Base-by-base conservation (phyloP, 2,329 filamentous ascomycete genomes). In the Phyllosticta capitalensis region DNA sequence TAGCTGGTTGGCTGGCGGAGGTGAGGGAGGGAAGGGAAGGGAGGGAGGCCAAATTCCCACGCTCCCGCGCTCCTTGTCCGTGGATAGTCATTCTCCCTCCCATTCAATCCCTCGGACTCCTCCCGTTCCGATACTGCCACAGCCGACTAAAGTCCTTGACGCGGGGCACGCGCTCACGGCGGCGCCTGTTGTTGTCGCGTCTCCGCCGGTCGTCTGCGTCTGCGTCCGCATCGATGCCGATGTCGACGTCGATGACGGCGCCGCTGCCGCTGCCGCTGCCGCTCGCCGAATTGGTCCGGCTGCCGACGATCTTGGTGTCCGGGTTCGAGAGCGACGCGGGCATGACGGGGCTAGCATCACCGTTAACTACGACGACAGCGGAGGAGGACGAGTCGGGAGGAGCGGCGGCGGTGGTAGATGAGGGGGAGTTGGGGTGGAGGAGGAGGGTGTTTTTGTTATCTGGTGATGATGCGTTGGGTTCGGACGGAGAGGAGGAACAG, bases 111-210 rank as follows among this genome's bases (percentile, higher is more conserved):
- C 54, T 33, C 17, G 64, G 63, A 21, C 45, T 52, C 14, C 51
- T 33, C 22, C 65, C 65, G 30, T 66, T 64, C 30, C 65, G 61
- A 56, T 66, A 66, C 50, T 60, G 52, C 65, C 65, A 65, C 52
- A 66, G 33, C 30, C 64, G 58, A 49, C 63, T 65, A 54, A 63
- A 65, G 48, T 64, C 64, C 59, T 59, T 64, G n/a, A 66, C 65
- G 38, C 56, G 63, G n/a, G 56, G 55, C 30, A 10, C 26, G 12
- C 52, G 12, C 9, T 45, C n/a, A 17, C n/a, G 38, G 14, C 38
- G 38, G 12, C n/a, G 38, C 4, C 17, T 17, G 2, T 38, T 10
- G 30, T 4, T 5, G 2, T 45, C 38, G 6, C 38, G 38, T 7
- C 9, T 12, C 5, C 38, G 38, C 38, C 38, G 17, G 12, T 45